Base-by-base conservation (phyloP, 371 early-diverging fungal genomes). In the Zychaea mexicana region DNA sequence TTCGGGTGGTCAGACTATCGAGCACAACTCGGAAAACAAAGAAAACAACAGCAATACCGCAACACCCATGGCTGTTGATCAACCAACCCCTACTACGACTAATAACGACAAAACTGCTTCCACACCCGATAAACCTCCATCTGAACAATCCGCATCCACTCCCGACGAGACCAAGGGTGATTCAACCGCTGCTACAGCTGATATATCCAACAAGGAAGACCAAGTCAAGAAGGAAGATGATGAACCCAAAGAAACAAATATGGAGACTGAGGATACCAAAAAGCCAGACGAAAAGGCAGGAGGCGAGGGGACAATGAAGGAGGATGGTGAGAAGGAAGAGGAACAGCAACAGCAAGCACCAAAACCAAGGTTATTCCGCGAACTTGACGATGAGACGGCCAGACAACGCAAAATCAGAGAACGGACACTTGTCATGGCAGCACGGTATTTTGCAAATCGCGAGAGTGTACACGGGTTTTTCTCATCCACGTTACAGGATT, bases 401-500 rank as follows among this genome's bases (percentile, higher is more conserved):
- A 65, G 64, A 31, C 54, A 47, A 22, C 76, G 79, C 30, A 74
- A 72, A 57, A 55, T 74, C 12, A 75, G 73, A 46, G 83, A 79
- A 52, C 69, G 77, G 10, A 79, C 80, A 13, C 52, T 82, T 12
- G 69, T 70, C 45, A 60, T 57, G 39, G 75, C 80, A 24, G 82
- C 78, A 33, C 68, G 79, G 52, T 79, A 78, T 61, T 79, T 82
- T 63, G 76, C 78, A 15, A 77, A 82, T 55, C 66, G 83, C 64
- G 83, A 82, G 65, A 68, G 78, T 21, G 75, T 76, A 2, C 74
- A 78, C 59, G 77, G 78, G 7, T 76, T 82, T 38, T 82, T 82
- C 57, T 68, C 80, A n/a, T 78, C 79, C 0, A 79, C 76, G 2
- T 62, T 82, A 57, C 83, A 82, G 58, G 83, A 79, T 60, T 82